Conservation (phyloP, 2,329 filamentous ascomycete genomes). For the Hypoxylon sp. region DNA sequence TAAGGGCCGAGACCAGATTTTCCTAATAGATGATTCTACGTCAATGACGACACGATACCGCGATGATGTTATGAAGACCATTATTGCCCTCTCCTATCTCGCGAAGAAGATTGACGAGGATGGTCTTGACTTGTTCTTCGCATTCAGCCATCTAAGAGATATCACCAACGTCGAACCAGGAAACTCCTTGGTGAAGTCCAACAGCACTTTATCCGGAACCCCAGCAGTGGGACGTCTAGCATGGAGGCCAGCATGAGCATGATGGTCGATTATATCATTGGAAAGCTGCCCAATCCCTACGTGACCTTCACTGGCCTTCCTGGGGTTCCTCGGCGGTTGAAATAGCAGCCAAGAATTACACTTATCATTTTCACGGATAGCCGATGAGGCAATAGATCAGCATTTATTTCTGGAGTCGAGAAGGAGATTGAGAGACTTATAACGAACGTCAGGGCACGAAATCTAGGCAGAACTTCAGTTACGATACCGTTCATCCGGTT, state of each 20-base stretch:
- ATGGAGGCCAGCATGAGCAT: slow-evolving; percentile 8
- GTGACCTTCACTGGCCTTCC: neutral
- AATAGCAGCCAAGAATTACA: slow-evolving; percentile 7
- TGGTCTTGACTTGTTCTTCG: slow-evolving; percentile 21
- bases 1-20: slow-evolving; percentile 20
- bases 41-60: slow-evolving; percentile 22
- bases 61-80: slow-evolving; percentile 16
- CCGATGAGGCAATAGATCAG: slow-evolving; percentile 4
- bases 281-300: neutral
- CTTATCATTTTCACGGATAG: slow-evolving; percentile 27
- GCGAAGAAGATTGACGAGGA: slow-evolving; percentile 19
- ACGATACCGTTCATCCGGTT: slow-evolving; percentile 27
- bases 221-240: neutral
- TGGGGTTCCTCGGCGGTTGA: neutral
- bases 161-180: neutral
- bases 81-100: slow-evolving; percentile 20
- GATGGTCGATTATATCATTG: slow-evolving; percentile 6
- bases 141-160: slow-evolving; percentile 8
- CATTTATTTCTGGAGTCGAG: neutral
- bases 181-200: slow-evolving; percentile 5
- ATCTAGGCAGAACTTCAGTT: slow-evolving; percentile 6
- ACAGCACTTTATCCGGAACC: neutral
- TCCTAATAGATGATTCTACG: slow-evolving; percentile 21
- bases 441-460: neutral
- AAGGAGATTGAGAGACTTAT: slow-evolving; percentile 6